Evolutionary conservation across 352 stramenopile genomes (phyloP).

Genomic region (Phytophthora pluvialis): DNA sequence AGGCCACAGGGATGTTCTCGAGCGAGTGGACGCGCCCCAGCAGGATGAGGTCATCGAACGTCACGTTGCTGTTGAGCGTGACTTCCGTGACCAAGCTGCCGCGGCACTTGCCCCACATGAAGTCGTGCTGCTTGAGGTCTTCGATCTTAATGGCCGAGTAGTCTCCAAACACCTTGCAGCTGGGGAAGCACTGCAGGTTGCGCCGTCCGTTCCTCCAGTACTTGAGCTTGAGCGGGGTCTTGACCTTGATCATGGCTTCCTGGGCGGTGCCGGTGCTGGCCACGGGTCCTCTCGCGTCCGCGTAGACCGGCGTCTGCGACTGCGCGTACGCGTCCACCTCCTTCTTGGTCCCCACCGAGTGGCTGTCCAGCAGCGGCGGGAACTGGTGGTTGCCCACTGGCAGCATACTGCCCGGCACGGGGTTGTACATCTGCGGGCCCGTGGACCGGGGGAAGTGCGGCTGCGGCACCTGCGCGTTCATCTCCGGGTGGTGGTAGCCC

Average conservation of each 20-base stretch:
- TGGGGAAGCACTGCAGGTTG: slow-evolving; percentile 91
- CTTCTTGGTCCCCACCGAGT: slow-evolving; percentile 39
- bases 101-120: slow-evolving; percentile 91
- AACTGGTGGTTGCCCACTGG: slow-evolving; percentile 55
- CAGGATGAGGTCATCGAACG: slow-evolving; percentile 83
- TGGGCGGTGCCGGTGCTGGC: slow-evolving; percentile 48
- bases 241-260: slow-evolving; percentile 90
- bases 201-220: slow-evolving; percentile 92
- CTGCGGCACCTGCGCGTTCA: slow-evolving; percentile 19
- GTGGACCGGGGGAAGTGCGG: slow-evolving; percentile 45
- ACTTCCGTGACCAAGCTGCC: slow-evolving; percentile 85
- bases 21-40: slow-evolving; percentile 84
- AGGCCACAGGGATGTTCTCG: slow-evolving; percentile 85
- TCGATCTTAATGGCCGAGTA: slow-evolving; percentile 91
- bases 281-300: slow-evolving; percentile 8
- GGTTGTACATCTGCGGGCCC: slow-evolving; percentile 32
- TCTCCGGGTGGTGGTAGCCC: slow-evolving; percentile 36
- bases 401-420: slow-evolving; percentile 39
- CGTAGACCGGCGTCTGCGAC: slow-evolving; percentile 26
- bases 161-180: slow-evolving; percentile 90
- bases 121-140: slow-evolving; percentile 89
- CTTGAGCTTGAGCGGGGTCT: slow-evolving; percentile 86
- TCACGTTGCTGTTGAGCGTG: slow-evolving; percentile 82
- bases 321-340: slow-evolving; percentile 41
- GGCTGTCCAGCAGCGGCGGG: slow-evolving; percentile 57